Evolutionary conservation across 1,284 basidiomycete genomes (phyloP).

Genomic region (Cutaneotrichosporon mucoides): DNA sequence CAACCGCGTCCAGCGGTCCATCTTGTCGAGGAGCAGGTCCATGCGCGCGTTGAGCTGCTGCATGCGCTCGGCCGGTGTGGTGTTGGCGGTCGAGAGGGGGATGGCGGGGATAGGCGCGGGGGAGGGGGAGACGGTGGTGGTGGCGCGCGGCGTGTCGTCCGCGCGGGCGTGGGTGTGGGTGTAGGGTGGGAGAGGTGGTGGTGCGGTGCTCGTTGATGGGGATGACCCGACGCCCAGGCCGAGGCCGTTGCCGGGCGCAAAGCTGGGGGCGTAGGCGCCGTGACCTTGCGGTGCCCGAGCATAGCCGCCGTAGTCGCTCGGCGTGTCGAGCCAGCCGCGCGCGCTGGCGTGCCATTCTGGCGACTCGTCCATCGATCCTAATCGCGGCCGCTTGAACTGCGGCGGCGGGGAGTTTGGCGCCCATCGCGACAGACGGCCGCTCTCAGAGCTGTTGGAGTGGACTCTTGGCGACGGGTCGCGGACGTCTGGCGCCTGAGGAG

Average conservation of each 20-base stretch:
- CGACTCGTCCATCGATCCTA: not conserved
- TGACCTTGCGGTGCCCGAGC: no score
- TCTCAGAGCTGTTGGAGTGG: not conserved
- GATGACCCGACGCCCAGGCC: no score
- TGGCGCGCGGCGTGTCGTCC: no score
- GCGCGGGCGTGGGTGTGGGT: no score
- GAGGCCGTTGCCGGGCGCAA: no score
- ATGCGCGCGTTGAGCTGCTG: not conserved
- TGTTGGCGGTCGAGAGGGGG: not conserved
- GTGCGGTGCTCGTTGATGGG: no score
- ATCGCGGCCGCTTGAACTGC: not conserved
- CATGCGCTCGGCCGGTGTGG: not conserved
- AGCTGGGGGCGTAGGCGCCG: no score
- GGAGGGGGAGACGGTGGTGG: not conserved
- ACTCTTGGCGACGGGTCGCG: not conserved
- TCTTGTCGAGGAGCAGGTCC: not conserved
- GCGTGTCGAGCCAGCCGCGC: no score
- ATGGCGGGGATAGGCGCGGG: not conserved
- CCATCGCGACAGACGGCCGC: not conserved
- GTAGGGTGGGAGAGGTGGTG: no score
- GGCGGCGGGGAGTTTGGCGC: not conserved
- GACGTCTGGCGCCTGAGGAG: no score
- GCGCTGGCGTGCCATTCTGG: not conserved
- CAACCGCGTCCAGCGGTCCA: not conserved
- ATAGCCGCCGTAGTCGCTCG: no score